These are phyloP conservation scores for Hsuehochloa calcarea DNA, from an alignment of 176 grass and related monocot genomes.

Conservation along the genomic window DNA sequence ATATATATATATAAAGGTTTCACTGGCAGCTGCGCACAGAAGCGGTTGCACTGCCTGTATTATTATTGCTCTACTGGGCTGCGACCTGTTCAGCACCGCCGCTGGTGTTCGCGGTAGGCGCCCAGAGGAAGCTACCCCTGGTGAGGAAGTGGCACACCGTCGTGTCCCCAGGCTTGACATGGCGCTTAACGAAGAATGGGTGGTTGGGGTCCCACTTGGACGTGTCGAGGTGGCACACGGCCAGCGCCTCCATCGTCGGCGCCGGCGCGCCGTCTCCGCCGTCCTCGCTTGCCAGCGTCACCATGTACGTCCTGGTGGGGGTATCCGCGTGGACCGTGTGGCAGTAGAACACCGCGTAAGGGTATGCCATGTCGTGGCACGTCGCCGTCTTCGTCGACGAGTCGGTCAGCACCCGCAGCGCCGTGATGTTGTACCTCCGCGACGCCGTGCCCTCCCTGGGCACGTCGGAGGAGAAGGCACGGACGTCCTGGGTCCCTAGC, in stretches of 20 bases:
- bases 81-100: too few species aligned
- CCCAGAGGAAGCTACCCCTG: constrained; percentile 29
- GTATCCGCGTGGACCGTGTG: constrained; percentile 4
- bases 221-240: constrained; percentile 35
- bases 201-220: background rate
- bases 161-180: constrained; percentile 21
- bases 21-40: too few species aligned
- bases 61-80: too few species aligned
- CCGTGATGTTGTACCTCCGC: constrained; percentile 25
- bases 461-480: background rate
- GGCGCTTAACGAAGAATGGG: background rate
- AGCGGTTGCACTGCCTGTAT: too few species aligned
- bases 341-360: constrained; percentile 37
- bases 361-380: constrained; percentile 30
- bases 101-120: background rate
- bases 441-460: background rate
- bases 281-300: background rate
- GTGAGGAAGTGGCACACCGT: constrained; percentile 43
- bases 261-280: background rate
- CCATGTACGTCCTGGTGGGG: constrained; percentile 6
- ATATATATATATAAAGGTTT: too few species aligned
- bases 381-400: background rate
- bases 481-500: background rate
- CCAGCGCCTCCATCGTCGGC: background rate
- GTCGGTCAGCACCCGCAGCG: background rate